phyloP scores from a whole-genome alignment of 306 rosid genomes.

The Cercis canadensis region DNA sequence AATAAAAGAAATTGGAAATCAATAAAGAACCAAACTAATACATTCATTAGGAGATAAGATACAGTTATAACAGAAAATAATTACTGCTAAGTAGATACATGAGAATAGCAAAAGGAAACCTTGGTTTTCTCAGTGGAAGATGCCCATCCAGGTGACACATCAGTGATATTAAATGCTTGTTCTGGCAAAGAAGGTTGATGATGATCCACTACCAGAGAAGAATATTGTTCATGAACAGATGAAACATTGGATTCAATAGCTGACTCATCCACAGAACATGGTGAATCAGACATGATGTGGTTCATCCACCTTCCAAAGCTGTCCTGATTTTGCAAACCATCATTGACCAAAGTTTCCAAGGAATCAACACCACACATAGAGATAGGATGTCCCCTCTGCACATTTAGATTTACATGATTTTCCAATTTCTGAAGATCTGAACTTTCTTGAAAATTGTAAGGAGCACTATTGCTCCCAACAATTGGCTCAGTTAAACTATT shows the following conservation, averaged over 20 bases:
- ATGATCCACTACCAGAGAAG: slow-evolving; percentile 49
- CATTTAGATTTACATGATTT: slow-evolving; percentile 53
- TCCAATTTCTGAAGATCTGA: slow-evolving; percentile 43
- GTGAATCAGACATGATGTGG: slow-evolving; percentile 59
- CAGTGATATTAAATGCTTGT: slow-evolving; percentile 77
- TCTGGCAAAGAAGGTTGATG: slow-evolving; percentile 64
- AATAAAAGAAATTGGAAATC: slow-evolving; percentile 25
- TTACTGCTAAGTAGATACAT: slow-evolving; percentile 4
- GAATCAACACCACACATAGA: slow-evolving; percentile 44
- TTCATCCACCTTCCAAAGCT: slow-evolving; percentile 92
- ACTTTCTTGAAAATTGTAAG: slow-evolving; percentile 47
- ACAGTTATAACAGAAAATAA: slow-evolving; percentile 25
- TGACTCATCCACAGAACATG: slow-evolving; percentile 61
- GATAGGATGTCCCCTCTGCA: slow-evolving; percentile 42
- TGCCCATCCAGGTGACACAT: slow-evolving; percentile 82
- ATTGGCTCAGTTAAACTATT: slow-evolving; percentile 47
- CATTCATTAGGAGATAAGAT: slow-evolving; percentile 10
- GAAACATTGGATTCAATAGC: slow-evolving; percentile 60
- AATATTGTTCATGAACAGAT: slow-evolving; percentile 49
- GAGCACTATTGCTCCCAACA: slow-evolving; percentile 39
- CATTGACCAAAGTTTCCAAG: slow-evolving; percentile 44
- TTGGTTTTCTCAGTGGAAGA: slow-evolving; percentile 83
- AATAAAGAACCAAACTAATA: slow-evolving; percentile 24
- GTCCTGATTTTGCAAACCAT: slow-evolving; percentile 76
- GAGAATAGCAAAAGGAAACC: slow-evolving; percentile 55